These are phyloP conservation scores for Magnusiomyces tetraspermus DNA, from an alignment of 1,139 yeast species.

Conservation along the genomic window DNA sequence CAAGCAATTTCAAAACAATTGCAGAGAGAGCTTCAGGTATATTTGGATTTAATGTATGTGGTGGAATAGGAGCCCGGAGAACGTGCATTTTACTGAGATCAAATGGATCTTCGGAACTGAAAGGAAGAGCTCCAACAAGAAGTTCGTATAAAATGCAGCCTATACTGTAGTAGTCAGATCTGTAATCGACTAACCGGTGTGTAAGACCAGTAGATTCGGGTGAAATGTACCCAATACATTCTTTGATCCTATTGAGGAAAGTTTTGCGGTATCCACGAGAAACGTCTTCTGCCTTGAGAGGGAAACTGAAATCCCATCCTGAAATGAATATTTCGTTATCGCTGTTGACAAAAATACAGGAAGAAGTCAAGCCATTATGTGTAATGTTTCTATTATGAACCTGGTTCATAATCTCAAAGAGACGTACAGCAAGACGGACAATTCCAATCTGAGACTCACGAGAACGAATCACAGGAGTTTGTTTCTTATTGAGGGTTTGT, in stretches of 20 bases:
- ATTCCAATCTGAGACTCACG: slow-evolving; percentile 29
- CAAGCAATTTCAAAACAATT: slow-evolving; percentile 39
- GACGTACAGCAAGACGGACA: slow-evolving; percentile 31
- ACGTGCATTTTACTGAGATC: slow-evolving; percentile 39
- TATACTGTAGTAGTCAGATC: slow-evolving; percentile 44
- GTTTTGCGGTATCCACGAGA: slow-evolving; percentile 28
- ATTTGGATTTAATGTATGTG: slow-evolving; percentile 34
- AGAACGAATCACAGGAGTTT: slow-evolving; percentile 6
- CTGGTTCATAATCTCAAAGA: slow-evolving; percentile 33
- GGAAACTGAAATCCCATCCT: slow-evolving; percentile 46
- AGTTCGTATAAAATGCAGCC: slow-evolving; percentile 46
- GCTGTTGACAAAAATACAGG: slow-evolving; percentile 33
- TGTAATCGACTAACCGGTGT: slow-evolving; percentile 38
- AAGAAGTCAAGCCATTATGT: slow-evolving; percentile 42
- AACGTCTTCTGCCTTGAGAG: slow-evolving; percentile 39
- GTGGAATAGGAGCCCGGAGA: slow-evolving; percentile 38
- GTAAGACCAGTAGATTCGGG: slow-evolving; percentile 44
- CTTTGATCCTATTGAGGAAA: slow-evolving; percentile 30
- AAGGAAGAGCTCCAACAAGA: slow-evolving; percentile 41
- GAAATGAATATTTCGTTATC: slow-evolving; percentile 34
- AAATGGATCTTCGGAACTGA: slow-evolving; percentile 37
- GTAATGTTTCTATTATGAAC: slow-evolving; percentile 42
- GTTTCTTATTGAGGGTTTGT: neutral
- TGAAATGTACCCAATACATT: slow-evolving; percentile 42
- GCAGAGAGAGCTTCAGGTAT: slow-evolving; percentile 36